These are phyloP conservation scores for Macroventuria anomochaeta DNA, from an alignment of 2,329 filamentous ascomycete species.

Conservation along the genomic window DNA sequence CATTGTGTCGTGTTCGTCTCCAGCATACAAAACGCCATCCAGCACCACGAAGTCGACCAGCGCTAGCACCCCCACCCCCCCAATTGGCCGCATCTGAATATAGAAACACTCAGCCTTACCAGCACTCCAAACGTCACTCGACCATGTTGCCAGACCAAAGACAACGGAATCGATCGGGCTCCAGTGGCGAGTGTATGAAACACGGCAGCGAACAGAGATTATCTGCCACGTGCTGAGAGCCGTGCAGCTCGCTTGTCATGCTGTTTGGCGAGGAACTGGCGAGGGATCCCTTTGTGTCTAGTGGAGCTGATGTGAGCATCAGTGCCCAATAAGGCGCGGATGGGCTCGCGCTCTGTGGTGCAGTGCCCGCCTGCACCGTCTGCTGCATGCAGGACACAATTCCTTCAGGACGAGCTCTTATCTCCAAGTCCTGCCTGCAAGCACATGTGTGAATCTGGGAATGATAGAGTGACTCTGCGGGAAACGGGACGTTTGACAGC, in stretches of 20 bases:
- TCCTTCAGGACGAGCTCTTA: too few relatives aligned
- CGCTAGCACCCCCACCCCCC: not conserved
- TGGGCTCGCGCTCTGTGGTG: not conserved
- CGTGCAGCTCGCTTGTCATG: not conserved
- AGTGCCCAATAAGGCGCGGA: conserved; percentile 8
- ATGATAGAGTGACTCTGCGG: not conserved
- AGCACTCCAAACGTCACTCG: not conserved
- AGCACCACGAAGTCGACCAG: not conserved
- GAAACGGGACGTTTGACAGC: conserved; percentile 10
- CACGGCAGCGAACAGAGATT: not conserved
- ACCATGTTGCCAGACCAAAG: not conserved
- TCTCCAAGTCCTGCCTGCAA: not conserved
- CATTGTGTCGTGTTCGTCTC: not conserved
- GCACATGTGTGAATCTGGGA: not conserved
- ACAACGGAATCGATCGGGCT: conserved; percentile 11
- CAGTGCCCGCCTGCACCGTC: not conserved
- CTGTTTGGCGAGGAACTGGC: conserved; percentile 4
- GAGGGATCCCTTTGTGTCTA: conserved; percentile 12
- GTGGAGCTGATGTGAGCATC: conserved; percentile 14
- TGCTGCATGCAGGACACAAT: not conserved
- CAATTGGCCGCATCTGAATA: not conserved
- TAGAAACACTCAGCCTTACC: conserved; percentile 11
- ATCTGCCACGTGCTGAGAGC: conserved; percentile 3
- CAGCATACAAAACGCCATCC: not conserved
- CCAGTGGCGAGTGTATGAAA: not conserved